Base-by-base conservation (phyloP, 495 filamentous ascomycete genomes). In the Penicillium salamii region DNA sequence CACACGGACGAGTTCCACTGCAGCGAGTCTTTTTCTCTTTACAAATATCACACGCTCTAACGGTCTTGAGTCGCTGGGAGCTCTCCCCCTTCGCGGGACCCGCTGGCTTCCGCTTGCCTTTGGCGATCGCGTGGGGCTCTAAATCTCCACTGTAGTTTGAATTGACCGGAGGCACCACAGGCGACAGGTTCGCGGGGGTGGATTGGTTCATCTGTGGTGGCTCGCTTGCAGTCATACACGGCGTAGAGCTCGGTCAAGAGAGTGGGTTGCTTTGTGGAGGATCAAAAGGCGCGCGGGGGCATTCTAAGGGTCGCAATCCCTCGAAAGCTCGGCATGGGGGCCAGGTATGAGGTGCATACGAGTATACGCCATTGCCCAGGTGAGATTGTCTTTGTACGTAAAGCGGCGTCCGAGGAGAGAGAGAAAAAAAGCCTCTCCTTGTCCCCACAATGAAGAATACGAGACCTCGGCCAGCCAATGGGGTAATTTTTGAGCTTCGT, bases 1-100 rank as follows among this genome's bases (percentile, higher is more conserved):
- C 36, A 38, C 36, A 38, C 4, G 36, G 36, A 38, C 36, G 36
- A 38, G 36, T 38, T 12, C 36, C 36, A 19, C 36, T 38, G 9
- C 36, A 38, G 36, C 36, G 36, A 38, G 36, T 38, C 36, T 38
- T 38, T 38, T 38, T 38, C 36, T 38, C 36, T 38, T 38, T 38
- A 19, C 36, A 38, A 13, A 38, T 38, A 5, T 38, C 36, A 11
- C 36, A 38, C 7, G 36, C 36, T 21, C 36, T 38, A 19, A 38
- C 5, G 9, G 36, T 38, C 36, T 38, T 38, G 18, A 38, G 36
- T 38, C 36, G 36, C 18, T 38, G 36, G 36, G 8, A 38, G 36
- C 18, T 38, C 14, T 18, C 14, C n/a, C 36, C 17, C 36, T 38
- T 38, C 17, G 19, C 18, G 19, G 36, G 9, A 3, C 36, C 18